phyloP scores from a whole-genome alignment of 768 basidiomycete species.

The Russula abietina region DNA sequence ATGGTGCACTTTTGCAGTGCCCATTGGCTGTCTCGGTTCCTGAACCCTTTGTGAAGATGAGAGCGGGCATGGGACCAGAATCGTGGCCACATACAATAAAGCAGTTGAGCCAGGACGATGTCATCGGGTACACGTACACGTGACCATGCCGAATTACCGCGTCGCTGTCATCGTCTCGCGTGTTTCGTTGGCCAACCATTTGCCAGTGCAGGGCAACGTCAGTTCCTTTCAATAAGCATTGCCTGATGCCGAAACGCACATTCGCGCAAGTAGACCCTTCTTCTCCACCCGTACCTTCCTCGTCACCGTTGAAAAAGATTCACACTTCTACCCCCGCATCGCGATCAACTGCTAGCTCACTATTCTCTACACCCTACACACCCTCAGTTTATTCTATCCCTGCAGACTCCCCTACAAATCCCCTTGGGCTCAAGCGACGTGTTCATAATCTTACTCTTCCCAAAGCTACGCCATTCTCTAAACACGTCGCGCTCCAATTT shows the following conservation, averaged over 20 bases:
- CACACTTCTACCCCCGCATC: slow-evolving; percentile 17
- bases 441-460: slow-evolving; percentile 34
- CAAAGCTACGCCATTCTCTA: slow-evolving; percentile 44
- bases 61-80: background rate
- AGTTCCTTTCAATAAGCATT: background rate
- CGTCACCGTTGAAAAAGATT: slow-evolving; percentile 14
- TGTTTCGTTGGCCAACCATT: background rate
- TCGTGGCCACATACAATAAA: no score
- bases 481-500: slow-evolving; percentile 61
- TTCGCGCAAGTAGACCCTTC: slow-evolving; percentile 6
- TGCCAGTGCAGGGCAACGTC: background rate
- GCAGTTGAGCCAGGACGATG: no score
- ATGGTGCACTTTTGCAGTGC: no score
- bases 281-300: background rate
- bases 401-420: slow-evolving; percentile 66
- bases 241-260: slow-evolving; percentile 11
- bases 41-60: background rate
- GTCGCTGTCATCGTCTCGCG: background rate
- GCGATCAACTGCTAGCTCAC: slow-evolving; percentile 16
- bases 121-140: background rate
- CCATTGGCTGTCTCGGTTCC: background rate
- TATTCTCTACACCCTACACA: slow-evolving; percentile 33
- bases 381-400: slow-evolving; percentile 36
- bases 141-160: background rate
- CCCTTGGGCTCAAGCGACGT: slow-evolving; percentile 53